Base-by-base conservation (phyloP, 2,329 filamentous ascomycete genomes). In the Diaporthe australafricana region DNA sequence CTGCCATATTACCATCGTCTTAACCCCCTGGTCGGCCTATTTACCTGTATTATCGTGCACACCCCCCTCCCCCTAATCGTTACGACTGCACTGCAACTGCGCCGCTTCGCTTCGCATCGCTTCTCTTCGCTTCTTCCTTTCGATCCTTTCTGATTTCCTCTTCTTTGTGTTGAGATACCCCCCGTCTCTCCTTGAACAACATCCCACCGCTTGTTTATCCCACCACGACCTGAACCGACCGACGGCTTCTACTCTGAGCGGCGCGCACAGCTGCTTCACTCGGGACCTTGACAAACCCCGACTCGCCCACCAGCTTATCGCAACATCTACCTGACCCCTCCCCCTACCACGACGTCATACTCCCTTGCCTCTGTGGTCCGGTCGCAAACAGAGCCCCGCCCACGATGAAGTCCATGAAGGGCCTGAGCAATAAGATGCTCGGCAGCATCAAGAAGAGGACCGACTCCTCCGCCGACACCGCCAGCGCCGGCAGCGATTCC, bases 351-450 rank as follows among this genome's bases (percentile, higher is more conserved):
- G 47, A 65, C 47, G 35, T 45, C 45, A 48, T 47, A 68, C 20
- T 22, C 20, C 25, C 16, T 25, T 35, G 32, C 45, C 12, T 30
- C 17, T 32, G 12, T 20, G 35, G 16, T 22, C 30, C 22, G 22
- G 53, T 38, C 22, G 40, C 47, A 60, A 30, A 4, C 35, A n/a
- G 42, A 32, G 11, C 11, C 20, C 35, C n/a, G 22, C 27, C 40
- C 67, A 73, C 17, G 55, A 74, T 72, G 73, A 72, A 70, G 62
- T 72, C 80, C 74, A 85, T 85, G 84, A 89, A 87, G 81, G 83
- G 85, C 47, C 84, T 89, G 73, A 87, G 84, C 79, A 87, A 85
- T 80, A 88, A 85, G 83, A 83, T 89, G 84, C 83, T 89, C 55
- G 87, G 86, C 75, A 87, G 82, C 82, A 85, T 90, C 79, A 87